Conservation (phyloP, 2,329 filamentous ascomycete species). For the Claviceps sp. region DNA sequence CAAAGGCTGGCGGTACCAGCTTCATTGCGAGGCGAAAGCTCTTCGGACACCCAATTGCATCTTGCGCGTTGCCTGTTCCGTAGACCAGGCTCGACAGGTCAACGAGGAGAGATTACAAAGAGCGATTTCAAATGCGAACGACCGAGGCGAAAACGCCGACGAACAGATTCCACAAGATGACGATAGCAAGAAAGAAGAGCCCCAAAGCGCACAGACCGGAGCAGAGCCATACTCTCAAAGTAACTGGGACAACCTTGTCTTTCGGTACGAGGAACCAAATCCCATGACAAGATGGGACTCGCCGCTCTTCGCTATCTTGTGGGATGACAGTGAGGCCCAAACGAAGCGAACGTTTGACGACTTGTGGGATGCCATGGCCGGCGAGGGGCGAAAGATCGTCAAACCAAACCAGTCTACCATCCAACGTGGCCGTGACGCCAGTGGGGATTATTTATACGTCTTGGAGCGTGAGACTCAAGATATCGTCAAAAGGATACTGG, state of each 20-base stretch:
- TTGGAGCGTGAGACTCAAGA: constrained; percentile 69
- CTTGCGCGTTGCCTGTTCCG: constrained; percentile 47
- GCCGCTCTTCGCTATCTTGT: constrained; percentile 66
- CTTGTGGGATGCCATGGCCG: constrained; percentile 64
- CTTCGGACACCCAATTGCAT: constrained; percentile 63
- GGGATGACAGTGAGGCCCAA: constrained; percentile 57
- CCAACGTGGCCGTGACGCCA: constrained; percentile 44
- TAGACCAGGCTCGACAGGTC: constrained; percentile 38
- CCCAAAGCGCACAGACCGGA: background rate
- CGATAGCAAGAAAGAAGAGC: background rate
- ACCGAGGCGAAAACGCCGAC: constrained; percentile 4
- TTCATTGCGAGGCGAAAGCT: constrained; percentile 76
- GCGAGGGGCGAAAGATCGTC: constrained; percentile 47
- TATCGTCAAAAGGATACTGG: constrained; percentile 55
- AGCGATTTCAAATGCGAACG: background rate
- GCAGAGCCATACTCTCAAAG: constrained; percentile 34
- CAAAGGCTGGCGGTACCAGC: constrained; percentile 78
- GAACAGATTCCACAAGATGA: background rate
- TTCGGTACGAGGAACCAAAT: constrained; percentile 77
- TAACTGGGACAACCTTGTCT: constrained; percentile 69
- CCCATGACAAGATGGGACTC: constrained; percentile 76
- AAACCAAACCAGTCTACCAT: constrained; percentile 66
- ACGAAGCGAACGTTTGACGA: constrained; percentile 41
- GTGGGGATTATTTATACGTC: constrained; percentile 65
- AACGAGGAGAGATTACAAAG: constrained; percentile 44